A percentile compares a stretch with the other conserved stretches of the same genome.
Evolutionary conservation across 306 rosid species (phyloP).

Genomic region (Carpinus fangiana): DNA sequence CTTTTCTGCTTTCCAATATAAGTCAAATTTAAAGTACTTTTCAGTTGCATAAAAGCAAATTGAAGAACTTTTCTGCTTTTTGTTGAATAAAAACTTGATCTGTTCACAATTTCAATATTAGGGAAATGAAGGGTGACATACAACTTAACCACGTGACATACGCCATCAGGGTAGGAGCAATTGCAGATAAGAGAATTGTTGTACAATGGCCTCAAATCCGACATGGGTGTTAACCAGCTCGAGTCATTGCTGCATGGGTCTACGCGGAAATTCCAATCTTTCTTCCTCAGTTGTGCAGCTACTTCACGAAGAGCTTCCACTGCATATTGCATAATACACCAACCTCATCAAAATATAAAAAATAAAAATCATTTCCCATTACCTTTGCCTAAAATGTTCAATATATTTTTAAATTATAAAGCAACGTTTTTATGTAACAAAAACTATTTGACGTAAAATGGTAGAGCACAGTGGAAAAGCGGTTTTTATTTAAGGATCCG

Average conservation of each 20-base stretch:
- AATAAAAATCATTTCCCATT: no score
- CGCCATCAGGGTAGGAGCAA: not conserved
- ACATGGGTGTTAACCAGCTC: constrained; percentile 3
- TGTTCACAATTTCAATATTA: not conserved
- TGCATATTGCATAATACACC: constrained; percentile 1
- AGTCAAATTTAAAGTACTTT: no score
- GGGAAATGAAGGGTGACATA: not conserved
- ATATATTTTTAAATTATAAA: no score
- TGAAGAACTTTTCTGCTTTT: no score
- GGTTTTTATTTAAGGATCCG: no score
- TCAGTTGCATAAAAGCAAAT: no score
- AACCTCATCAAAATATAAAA: not conserved
- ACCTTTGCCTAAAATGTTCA: no score
- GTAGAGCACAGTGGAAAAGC: no score
- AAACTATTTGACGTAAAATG: no score
- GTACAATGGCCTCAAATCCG: not conserved
- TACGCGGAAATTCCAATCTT: constrained; percentile 25
- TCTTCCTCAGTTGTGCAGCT: constrained; percentile 14
- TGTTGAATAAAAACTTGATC: no score
- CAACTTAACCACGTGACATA: constrained; percentile 25
- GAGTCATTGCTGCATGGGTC: constrained; percentile 23
- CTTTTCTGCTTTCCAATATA: no score
- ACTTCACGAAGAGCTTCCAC: not conserved
- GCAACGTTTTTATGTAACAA: no score
- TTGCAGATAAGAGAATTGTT: constrained; percentile 24